Evolutionary conservation across 768 basidiomycete species (phyloP), one percentile per base, ranked within the genome.

Genomic region (Lepiota brunneoincarnata): DNA sequence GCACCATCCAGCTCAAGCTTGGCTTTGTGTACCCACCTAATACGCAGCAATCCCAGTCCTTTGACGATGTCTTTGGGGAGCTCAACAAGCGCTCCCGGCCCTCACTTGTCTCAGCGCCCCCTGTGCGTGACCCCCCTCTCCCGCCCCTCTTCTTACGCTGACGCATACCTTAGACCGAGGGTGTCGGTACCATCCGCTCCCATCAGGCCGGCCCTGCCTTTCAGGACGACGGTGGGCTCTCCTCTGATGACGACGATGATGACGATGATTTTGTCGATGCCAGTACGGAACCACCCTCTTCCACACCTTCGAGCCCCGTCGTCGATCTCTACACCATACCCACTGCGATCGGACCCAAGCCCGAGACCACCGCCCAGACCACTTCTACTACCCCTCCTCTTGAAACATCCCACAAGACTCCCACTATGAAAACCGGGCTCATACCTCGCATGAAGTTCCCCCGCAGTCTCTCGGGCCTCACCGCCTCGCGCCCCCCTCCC

Each of bases 141-240:
- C n/a, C n/a, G n/a, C n/a, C n/a, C 15, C 48, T 15, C 34, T 21
- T 48, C 53, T 14, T 58, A 17, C 14, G 40, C 59, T 21, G n/a
- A 34, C 41, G 2, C 40, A 39, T 15, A 36, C 31, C 39, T 61
- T 15, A 94, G 91, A 93, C 90, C 9, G 85, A 91, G 69, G 89
- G 92, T 21, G 83, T 93, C 24, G 92, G 92, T 48, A 94, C 93
- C 2, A 72, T 91, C 21, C 86, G 88, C 24, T 87, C 85, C 2
- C 72, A 83, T 64, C 72, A 81, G 17, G 64, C 58, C 3, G 77
- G 75, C 6, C 81, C 81, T 2, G 79, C 75, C 20, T 83, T 81
- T 58, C 79, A 87, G 64, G 92, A 93, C 61, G 92, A 92, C 61
- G 91, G 83, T n/a, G 83, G 86, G 3, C 71, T 91, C 9, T 87